Evolutionary conservation across 2,329 filamentous ascomycete genomes (phyloP).

Genomic region (Penicillium thymicola): DNA sequence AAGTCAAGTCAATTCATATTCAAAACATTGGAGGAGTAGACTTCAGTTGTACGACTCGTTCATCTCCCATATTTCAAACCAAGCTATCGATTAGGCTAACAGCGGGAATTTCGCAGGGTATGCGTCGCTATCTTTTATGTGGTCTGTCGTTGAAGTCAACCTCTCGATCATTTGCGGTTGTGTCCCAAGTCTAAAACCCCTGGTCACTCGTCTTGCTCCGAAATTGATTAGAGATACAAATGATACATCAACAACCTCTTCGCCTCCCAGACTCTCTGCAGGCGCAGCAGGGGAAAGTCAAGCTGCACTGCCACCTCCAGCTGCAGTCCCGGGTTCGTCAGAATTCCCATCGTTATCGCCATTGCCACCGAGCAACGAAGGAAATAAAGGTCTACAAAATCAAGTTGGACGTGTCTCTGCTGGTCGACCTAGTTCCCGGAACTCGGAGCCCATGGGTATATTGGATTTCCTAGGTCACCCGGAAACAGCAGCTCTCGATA

Average conservation of each 20-base stretch:
- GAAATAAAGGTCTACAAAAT: conserved; percentile 19
- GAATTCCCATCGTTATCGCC: conserved; percentile 1
- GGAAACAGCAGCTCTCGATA: conserved; percentile 34
- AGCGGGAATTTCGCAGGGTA: conserved; percentile 61
- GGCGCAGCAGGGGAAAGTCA: conserved; percentile 5
- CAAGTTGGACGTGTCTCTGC: conserved; percentile 13
- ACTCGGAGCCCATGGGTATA: conserved; percentile 34
- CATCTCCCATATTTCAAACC: background rate
- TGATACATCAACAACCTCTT: conserved; percentile 20
- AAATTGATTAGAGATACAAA: conserved; percentile 53
- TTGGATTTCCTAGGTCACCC: conserved; percentile 55
- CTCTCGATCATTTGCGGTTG: conserved; percentile 86
- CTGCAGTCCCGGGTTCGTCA: background rate
- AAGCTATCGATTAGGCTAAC: conserved; percentile 16
- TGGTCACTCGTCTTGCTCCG: conserved; percentile 64
- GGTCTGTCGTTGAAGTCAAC: conserved; percentile 89
- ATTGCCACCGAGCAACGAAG: conserved; percentile 13
- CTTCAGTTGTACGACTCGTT: conserved; percentile 47
- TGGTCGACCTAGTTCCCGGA: conserved; percentile 2
- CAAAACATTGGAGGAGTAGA: conserved; percentile 47
- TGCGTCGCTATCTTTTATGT: conserved; percentile 83
- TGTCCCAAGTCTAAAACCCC: conserved; percentile 85
- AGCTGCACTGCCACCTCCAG: conserved; percentile 12
- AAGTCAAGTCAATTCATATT: conserved; percentile 27
- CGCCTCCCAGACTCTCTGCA: conserved; percentile 7